Base-by-base conservation (phyloP, 306 rosid species). In the Mimosa pudica region DNA sequence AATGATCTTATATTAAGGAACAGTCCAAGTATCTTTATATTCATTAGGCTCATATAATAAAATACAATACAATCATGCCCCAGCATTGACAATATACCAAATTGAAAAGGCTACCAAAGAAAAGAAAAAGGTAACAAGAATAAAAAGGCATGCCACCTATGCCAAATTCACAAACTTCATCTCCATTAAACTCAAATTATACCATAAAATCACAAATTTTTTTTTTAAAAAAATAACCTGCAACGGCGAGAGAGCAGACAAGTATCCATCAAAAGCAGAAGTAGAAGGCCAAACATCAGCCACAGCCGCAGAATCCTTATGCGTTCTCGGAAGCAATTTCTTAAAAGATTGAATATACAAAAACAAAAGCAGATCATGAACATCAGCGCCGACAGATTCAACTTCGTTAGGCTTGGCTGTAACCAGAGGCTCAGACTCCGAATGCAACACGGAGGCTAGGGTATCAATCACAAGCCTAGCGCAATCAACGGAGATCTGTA, bases 271-370 rank as follows among this genome's bases (percentile, higher is more conserved):
- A 74, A 96, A 96, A 47, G 99, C 99, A 16, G 99, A 96, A n/a
- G 98, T 93, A 2, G 99, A 96, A 38, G 99, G 99, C 99, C 99
- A 96, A 10, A 96, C 99, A 51, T 96, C 99, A 18, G 94, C 89
- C 9, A 96, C 97, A 4, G 99, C 82, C 8, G 94, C 99, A 33
- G 99, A 89, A 82, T 96, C 99, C 93, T 96, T 96, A 83, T 93
- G 99, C 74, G 97, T 91, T 69, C 98, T 82, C 0, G 99, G 99
- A 8, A 96, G 90, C 64, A 96, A 84, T 85, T 86, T 91, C 89
- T 96, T 96, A 79, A 90, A 96, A 20, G 99, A 93, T 81, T 96
- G 99, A 86, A 96, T 91, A 85, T 96, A 96, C 69, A 96, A 89
- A 79, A 93, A 93, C 42, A 96, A 55, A n/a, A 96, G 42, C 81